Evolutionary conservation across 805 yeast genomes (phyloP), one percentile per base, ranked within the genome.

Genomic region (Spencermartinsiella europaea): DNA sequence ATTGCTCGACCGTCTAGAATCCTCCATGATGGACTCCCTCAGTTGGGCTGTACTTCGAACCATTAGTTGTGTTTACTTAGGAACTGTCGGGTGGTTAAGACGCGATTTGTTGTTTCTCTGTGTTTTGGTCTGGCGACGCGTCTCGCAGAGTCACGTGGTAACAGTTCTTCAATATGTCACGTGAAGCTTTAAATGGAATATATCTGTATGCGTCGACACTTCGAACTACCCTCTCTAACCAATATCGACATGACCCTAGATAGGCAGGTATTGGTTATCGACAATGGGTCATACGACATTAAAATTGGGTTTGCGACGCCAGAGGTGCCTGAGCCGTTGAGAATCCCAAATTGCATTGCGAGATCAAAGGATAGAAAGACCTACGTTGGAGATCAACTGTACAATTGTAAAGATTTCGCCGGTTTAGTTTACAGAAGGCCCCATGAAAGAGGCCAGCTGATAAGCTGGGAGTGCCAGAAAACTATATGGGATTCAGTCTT

Each of bases 391-490:
- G 84, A 86, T 49, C 83, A 82, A 52, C 57, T 82, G 8, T 65
- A 74, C 15, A 70, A 72, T 14, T 78, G 91, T 40, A 77, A 75
- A 49, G 93, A 89, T 59, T 80, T 80, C 33, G 80, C 95, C 0
- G 86, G 89, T 0, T 73, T 90, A 4, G 74, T 75, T 17, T 77
- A 83, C 64, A 76, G 83, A 50, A 71, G 98, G 46, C 97, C 99
- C 0, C 79, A 80, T 47, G 96, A 89, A 52, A 81, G 83, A 28
- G 97, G 97, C 2, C 95, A 90, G 55, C 68, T 93, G 43, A 80
- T 82, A 0, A 86, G 91, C 34, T 93, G 98, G 99, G 95, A 87
- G 52, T 68, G 85, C 2, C 89, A 93, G 61, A 84, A 83, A 57
- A 82, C 83, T 19, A 75, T 93, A 1, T 93, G 98, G 99, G 98